phyloP scores from a whole-genome alignment of 192 early-diverging fungal species.

The Dissophora ornata region DNA sequence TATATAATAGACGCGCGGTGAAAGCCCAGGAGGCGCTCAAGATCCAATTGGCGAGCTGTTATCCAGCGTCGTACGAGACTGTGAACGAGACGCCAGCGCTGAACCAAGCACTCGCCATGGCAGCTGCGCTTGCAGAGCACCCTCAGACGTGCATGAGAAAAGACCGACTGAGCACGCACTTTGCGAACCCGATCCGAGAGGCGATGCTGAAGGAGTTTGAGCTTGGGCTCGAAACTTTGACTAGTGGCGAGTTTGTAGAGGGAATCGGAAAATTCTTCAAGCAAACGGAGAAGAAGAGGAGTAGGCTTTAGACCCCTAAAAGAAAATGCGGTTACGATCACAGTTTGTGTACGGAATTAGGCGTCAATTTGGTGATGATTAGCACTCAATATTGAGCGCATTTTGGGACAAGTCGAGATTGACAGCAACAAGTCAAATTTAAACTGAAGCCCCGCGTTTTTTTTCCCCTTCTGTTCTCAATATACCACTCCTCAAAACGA shows the following conservation, averaged over 20 bases:
- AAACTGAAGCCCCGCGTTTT: slow-evolving; percentile 5
- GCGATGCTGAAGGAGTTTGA: slow-evolving; percentile 57
- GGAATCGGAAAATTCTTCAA: slow-evolving; percentile 40
- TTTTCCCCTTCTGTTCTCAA: too few species aligned
- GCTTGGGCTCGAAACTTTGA: slow-evolving; percentile 49
- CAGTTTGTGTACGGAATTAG: too few species aligned
- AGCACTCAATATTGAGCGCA: too few species aligned
- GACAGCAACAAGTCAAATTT: too few species aligned
- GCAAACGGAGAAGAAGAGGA: slow-evolving; percentile 11
- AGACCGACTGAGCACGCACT: slow-evolving; percentile 51
- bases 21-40: slow-evolving; percentile 54
- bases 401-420: too few species aligned
- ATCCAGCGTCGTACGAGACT: slow-evolving; percentile 38
- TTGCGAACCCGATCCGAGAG: slow-evolving; percentile 39
- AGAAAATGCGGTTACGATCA: too few species aligned
- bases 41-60: slow-evolving; percentile 47
- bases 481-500: too few species aligned
- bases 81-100: slow-evolving; percentile 37
- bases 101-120: slow-evolving; percentile 50
- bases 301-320: slow-evolving; percentile 8
- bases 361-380: neutral
- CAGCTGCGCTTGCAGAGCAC: slow-evolving; percentile 40
- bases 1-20: slow-evolving; percentile 52
- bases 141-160: slow-evolving; percentile 60
- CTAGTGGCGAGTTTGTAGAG: slow-evolving; percentile 53